These are phyloP conservation scores for Colletotrichum destructivum DNA, from an alignment of 2,329 filamentous ascomycete species.

Conservation along the genomic window DNA sequence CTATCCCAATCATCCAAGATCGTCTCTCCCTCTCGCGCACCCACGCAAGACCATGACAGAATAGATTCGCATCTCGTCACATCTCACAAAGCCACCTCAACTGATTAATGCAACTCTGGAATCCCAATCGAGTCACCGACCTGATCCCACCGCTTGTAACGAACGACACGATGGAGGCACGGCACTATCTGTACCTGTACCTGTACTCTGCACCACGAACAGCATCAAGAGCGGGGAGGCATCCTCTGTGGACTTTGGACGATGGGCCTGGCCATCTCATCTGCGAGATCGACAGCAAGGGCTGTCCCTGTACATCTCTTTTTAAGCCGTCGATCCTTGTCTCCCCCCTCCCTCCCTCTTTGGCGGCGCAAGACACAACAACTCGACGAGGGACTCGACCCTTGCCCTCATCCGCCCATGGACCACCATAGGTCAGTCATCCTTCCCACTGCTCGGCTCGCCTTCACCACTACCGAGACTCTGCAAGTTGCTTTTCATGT, in stretches of 20 bases:
- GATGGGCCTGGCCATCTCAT: constrained; percentile 10
- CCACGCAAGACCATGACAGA: not conserved
- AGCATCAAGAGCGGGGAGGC: too few relatives aligned
- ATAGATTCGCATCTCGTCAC: not conserved
- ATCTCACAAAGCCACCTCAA: constrained; percentile 4
- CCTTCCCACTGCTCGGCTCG: not conserved
- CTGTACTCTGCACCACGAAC: too few relatives aligned
- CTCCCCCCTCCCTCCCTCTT: not conserved
- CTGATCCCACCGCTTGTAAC: too few relatives aligned
- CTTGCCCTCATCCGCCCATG: not conserved
- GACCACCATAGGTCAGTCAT: not conserved
- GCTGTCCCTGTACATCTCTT: constrained; percentile 35
- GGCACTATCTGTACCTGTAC: too few relatives aligned
- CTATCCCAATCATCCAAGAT: not conserved
- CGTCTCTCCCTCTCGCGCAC: not conserved
- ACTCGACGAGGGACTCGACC: not conserved
- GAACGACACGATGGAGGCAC: too few relatives aligned
- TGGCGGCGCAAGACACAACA: not conserved
- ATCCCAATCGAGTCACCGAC: not conserved
- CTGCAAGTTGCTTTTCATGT: not conserved
- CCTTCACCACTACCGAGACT: not conserved
- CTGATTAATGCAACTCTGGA: not conserved
- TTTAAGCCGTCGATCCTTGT: constrained; percentile 40
- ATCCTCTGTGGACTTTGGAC: not conserved
- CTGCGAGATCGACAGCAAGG: constrained; percentile 31